phyloP scores from a whole-genome alignment of 208 protist genomes.

The Leishmania tropica region DNA sequence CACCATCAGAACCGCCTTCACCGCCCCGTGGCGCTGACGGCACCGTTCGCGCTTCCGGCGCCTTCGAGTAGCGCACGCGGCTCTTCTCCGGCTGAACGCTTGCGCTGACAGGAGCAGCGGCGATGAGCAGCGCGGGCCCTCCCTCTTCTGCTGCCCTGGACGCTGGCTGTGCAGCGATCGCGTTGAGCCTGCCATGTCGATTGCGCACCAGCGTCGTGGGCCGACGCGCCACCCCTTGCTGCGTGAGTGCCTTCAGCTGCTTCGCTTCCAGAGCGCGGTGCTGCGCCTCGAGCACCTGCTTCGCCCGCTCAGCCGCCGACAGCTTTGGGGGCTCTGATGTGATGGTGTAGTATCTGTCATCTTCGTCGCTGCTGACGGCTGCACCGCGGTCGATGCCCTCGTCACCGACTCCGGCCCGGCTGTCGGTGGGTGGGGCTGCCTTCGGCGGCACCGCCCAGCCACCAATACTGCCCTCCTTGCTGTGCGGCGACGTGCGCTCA shows the following conservation, averaged over 20 bases:
- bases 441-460: neutral
- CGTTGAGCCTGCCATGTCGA: slow-evolving; percentile 45
- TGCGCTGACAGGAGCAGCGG: slow-evolving; percentile 2
- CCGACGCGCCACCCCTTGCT: slow-evolving; percentile 58
- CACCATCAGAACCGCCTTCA: neutral
- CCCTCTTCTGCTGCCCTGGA: neutral
- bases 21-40: neutral
- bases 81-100: neutral
- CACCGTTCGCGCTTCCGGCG: neutral
- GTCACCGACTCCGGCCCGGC: neutral
- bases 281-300: slow-evolving; percentile 45
- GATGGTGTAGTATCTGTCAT: neutral
- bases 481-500: slow-evolving; percentile 5
- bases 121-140: neutral
- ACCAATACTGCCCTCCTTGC: neutral
- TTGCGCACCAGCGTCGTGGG: slow-evolving; percentile 63
- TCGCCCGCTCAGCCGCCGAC: slow-evolving; percentile 55
- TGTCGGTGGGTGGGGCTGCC: neutral
- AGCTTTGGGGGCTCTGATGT: slow-evolving; percentile 18
- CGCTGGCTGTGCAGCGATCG: slow-evolving; percentile 20
- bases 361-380: slow-evolving; percentile 3
- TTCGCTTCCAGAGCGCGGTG: slow-evolving; percentile 42
- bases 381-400: neutral
- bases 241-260: slow-evolving; percentile 21
- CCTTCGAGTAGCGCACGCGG: neutral